A percentile compares a stretch with the other conserved stretches of the same genome.
Conservation (phyloP, 768 basidiomycete species). For the Pleurotus salmoneostramineus region DNA sequence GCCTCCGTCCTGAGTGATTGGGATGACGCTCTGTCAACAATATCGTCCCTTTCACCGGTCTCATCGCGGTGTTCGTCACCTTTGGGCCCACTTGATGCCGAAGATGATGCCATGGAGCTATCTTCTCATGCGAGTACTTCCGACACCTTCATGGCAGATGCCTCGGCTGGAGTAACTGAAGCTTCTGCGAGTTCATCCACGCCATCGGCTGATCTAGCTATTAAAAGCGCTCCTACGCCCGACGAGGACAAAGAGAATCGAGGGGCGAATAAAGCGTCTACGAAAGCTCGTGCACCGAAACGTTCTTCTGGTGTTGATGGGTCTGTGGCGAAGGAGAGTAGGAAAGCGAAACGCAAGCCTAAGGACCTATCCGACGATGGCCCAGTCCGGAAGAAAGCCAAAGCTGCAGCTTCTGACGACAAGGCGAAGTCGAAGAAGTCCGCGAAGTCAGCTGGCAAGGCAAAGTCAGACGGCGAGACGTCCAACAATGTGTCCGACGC, state of each 20-base stretch:
- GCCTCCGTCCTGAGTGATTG: neutral
- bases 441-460: neutral
- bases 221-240: neutral
- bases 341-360: constrained; percentile 1
- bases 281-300: neutral
- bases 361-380: neutral
- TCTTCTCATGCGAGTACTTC: neutral
- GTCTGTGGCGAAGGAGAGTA: neutral
- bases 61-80: constrained; percentile 3
- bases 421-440: neutral
- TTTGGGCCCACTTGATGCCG: neutral
- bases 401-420: neutral
- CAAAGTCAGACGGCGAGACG: too few relatives aligned
- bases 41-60: constrained; percentile 1
- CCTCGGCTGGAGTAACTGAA: neutral
- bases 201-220: neutral
- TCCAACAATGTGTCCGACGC: neutral
- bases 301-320: neutral
- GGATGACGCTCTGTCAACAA: constrained; percentile 2
- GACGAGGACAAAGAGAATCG: constrained; percentile 17
- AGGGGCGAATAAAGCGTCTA: constrained; percentile 5
- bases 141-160: constrained; percentile 2
- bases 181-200: neutral
- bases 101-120: neutral
- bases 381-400: neutral